Percentiles rank a stretch among this genome's conserved stretches.
phyloP scores from a whole-genome alignment of 2,329 filamentous ascomycete species.

The Sporothrix variecibatus region DNA sequence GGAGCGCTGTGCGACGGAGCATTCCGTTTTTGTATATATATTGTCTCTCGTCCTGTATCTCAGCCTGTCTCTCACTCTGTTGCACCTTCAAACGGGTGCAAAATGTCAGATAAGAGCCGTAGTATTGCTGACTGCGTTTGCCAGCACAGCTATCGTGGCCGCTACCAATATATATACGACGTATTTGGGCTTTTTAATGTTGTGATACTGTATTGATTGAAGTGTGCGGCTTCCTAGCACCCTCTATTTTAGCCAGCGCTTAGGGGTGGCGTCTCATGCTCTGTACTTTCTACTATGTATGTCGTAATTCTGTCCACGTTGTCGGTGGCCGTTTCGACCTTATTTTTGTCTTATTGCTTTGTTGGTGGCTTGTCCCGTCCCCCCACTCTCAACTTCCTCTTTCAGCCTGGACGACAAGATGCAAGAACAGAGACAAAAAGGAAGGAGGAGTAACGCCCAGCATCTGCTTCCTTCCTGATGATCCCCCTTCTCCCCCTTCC shows the following conservation, averaged over 20 bases:
- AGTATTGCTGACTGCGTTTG: constrained; percentile 1
- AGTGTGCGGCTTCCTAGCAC: not conserved
- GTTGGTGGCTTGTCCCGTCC: not conserved
- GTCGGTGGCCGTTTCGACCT: not conserved
- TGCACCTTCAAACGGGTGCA: not conserved
- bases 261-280: not conserved
- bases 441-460: constrained; percentile 13
- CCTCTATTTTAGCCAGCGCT: not conserved
- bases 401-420: not conserved
- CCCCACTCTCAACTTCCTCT: constrained; percentile 8
- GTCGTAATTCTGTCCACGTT: too few relatives aligned
- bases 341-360: not conserved
- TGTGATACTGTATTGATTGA: not conserved
- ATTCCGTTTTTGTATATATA: not conserved
- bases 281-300: not conserved
- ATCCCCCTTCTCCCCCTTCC: not conserved
- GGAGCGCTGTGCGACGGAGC: not conserved
- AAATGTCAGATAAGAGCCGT: not conserved
- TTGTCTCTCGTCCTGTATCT: not conserved
- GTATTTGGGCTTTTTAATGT: not conserved
- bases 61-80: not conserved
- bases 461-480: not conserved
- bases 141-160: not conserved
- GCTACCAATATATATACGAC: not conserved
- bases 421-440: not conserved